Evolutionary conservation across 805 yeast species (phyloP), one percentile per base, ranked within the genome.

Genomic region (Hemisphaericaspora nanyangensis): DNA sequence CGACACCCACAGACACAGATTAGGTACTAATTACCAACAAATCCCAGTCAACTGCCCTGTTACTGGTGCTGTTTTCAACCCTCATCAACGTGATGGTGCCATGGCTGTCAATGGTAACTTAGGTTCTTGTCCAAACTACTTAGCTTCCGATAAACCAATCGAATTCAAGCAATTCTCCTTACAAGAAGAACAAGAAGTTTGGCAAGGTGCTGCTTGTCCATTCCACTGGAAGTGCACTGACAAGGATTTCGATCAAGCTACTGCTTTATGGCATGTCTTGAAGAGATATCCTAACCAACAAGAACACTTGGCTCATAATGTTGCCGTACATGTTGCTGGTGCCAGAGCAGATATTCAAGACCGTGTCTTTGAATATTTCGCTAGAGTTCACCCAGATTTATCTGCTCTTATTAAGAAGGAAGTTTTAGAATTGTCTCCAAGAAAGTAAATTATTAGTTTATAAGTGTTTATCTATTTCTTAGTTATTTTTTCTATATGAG

Each of bases 31-130:
- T 68, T 87, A 82, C 64, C 74, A 76, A 34, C 91, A 85, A 64
- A 82, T 87, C 42, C 96, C 96, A n/a, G 89, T 85, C 51, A 87
- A 87, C 61, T 84, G 95, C 63, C 95, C 96, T 42, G 63, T 68
- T 29, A 52, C 71, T 35, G 72, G 70, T 37, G 53, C 55, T 31
- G 71, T 67, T 17, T 69, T 51, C 58, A 65, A 65, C 58, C 95
- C 95, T 20, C 81, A 79, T 52, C 76, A 81, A 51, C 78, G 95
- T 68, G 95, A 87, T 59, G 96, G 96, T 62, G 75, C 80, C 33
- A 81, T 82, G 89, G 49, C 37, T 38, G 70, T 68, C 36, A 64
- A 68, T 51, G 74, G 74, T 39, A 87, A 87, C 68, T 75, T 82
- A 56, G 95, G 95, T 29, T 65, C 76, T 40, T 77, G 78, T 48